phyloP scores from a whole-genome alignment of 2,329 filamentous ascomycete species.

The Trichoderma polysporum region DNA sequence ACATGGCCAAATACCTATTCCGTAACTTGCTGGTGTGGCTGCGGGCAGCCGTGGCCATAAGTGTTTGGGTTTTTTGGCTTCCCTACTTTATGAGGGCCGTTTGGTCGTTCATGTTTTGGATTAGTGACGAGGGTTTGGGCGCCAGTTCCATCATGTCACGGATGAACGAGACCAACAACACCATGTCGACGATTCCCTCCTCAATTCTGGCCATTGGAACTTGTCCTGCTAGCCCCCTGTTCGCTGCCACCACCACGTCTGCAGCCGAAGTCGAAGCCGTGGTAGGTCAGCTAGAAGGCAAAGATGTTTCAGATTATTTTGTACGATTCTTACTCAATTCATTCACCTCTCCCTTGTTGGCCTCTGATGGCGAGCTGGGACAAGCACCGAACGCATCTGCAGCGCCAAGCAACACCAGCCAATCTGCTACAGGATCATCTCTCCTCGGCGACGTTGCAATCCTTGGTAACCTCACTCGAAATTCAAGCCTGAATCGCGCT shows the following conservation, averaged over 20 bases:
- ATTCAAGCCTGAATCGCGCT: constrained; percentile 70
- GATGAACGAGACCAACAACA: constrained; percentile 25
- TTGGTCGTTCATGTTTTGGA: constrained; percentile 94
- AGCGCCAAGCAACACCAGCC: not conserved
- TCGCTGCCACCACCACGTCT: constrained; percentile 35
- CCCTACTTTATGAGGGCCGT: constrained; percentile 88
- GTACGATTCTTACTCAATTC: constrained; percentile 33
- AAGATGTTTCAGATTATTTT: constrained; percentile 36
- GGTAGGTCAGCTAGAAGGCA: constrained; percentile 31
- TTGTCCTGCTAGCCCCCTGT: constrained; percentile 39
- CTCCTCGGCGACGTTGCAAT: constrained; percentile 59
- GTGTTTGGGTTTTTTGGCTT: constrained; percentile 85
- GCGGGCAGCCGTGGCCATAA: constrained; percentile 72
- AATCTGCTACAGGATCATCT: constrained; percentile 32
- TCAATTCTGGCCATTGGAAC: constrained; percentile 30
- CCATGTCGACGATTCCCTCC: constrained; percentile 29
- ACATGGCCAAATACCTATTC: constrained; percentile 71
- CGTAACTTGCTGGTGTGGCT: constrained; percentile 75
- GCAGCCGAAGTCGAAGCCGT: constrained; percentile 33
- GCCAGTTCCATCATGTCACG: constrained; percentile 32
- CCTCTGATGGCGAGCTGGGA: constrained; percentile 9
- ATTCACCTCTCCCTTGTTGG: constrained; percentile 30
- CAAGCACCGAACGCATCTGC: not conserved
- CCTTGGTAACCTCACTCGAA: constrained; percentile 64
- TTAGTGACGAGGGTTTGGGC: constrained; percentile 73